A percentile compares a stretch with the other conserved stretches of the same genome.
These are phyloP conservation scores for Xylariaceae sp. DNA, from an alignment of 2,329 filamentous ascomycete species.

Conservation along the genomic window DNA sequence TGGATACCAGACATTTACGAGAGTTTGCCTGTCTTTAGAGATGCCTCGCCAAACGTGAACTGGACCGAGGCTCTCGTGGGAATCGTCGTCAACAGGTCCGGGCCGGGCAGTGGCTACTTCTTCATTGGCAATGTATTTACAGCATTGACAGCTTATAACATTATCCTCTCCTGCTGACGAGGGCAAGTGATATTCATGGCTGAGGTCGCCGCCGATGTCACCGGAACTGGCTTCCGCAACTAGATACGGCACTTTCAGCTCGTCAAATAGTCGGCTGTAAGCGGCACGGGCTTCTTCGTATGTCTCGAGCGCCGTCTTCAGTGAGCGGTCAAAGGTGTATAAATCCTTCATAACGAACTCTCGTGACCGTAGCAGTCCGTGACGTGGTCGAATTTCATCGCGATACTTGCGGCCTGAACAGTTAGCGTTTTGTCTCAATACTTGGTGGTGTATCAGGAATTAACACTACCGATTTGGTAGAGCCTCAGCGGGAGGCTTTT, in stretches of 20 bases:
- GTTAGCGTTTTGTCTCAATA: constrained; percentile 3
- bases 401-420: constrained; percentile 77
- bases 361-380: constrained; percentile 78
- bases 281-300: constrained; percentile 69
- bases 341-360: constrained; percentile 99
- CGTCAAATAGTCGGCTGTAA: constrained; percentile 73
- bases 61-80: neutral
- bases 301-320: constrained; percentile 65
- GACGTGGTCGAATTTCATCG: constrained; percentile 82
- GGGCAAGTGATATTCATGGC: constrained; percentile 89
- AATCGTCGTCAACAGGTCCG: neutral
- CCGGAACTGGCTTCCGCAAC: constrained; percentile 88
- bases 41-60: constrained; percentile 55
- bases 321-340: constrained; percentile 81
- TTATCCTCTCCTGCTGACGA: constrained; percentile 78
- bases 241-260: constrained; percentile 75
- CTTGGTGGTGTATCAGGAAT: constrained; percentile 25
- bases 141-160: constrained; percentile 68
- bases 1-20: constrained; percentile 67
- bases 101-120: constrained; percentile 59
- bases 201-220: constrained; percentile 89
- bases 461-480: constrained; percentile 71
- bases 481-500: constrained; percentile 79
- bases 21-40: constrained; percentile 58
- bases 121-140: constrained; percentile 76